These are phyloP conservation scores for Populus tomentosa DNA, from an alignment of 441 rosid species.

Conservation along the genomic window DNA sequence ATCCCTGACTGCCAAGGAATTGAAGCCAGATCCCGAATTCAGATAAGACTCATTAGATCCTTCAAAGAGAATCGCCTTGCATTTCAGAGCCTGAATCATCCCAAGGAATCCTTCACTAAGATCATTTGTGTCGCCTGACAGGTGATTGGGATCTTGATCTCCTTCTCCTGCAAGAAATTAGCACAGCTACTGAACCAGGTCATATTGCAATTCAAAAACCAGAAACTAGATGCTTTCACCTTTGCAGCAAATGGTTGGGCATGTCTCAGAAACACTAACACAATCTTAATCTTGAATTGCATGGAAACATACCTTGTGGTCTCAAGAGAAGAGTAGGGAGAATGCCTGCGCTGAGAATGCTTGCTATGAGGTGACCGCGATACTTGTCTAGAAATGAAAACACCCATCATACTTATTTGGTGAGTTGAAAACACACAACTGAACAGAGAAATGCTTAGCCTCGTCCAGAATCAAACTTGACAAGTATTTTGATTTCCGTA, in stretches of 20 bases:
- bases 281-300: constrained; percentile 34
- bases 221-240: constrained; percentile 49
- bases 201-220: constrained; percentile 7
- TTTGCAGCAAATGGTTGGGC: constrained; percentile 31
- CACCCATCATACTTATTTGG: constrained; percentile 74
- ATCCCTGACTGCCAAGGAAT: background rate
- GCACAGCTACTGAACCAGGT: constrained; percentile 6
- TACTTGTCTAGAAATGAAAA: constrained; percentile 95
- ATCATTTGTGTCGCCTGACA: constrained; percentile 46
- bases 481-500: constrained; percentile 10
- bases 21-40: constrained; percentile 8
- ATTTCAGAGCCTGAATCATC: background rate
- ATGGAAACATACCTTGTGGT: constrained; percentile 49
- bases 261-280: constrained; percentile 41
- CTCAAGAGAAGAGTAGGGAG: constrained; percentile 95
- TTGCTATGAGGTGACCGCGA: constrained; percentile 99
- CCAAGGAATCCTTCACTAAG: background rate
- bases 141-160: constrained; percentile 85
- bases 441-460: constrained; percentile 37
- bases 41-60: background rate
- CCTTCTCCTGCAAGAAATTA: constrained; percentile 42
- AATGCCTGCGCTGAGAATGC: constrained; percentile 97
- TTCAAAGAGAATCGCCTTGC: background rate
- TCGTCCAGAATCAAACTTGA: constrained; percentile 26
- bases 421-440: constrained; percentile 38